phyloP scores from a whole-genome alignment of 768 basidiomycete species.

The Cystobasidiopsis lactophilus region DNA sequence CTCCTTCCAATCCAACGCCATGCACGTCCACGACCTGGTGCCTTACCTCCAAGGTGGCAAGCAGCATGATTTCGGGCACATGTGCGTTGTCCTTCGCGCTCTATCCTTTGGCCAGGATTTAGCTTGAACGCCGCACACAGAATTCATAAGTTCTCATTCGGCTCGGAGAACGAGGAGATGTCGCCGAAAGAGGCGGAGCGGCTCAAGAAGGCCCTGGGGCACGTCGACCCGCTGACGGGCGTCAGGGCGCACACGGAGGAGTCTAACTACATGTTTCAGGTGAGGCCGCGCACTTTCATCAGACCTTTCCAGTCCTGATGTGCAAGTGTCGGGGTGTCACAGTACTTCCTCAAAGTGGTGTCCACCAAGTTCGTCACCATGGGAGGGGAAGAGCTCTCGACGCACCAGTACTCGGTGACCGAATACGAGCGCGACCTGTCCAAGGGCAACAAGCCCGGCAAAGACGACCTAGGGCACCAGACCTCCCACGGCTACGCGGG shows the following conservation, averaged over 20 bases:
- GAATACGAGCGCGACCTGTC: constrained; percentile 87
- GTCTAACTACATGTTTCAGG: constrained; percentile 72
- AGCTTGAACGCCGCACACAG: background rate
- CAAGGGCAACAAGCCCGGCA: constrained; percentile 24
- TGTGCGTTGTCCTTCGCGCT: no score
- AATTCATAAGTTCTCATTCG: constrained; percentile 60
- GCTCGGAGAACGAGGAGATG: constrained; percentile 26
- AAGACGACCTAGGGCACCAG: constrained; percentile 26
- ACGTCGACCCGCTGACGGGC: constrained; percentile 53
- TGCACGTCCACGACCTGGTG: constrained; percentile 67
- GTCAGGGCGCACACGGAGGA: constrained; percentile 41
- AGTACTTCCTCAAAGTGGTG: constrained; percentile 97
- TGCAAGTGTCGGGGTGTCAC: constrained; percentile 14
- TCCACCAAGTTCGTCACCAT: constrained; percentile 81
- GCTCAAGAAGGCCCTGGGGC: constrained; percentile 40
- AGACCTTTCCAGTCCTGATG: background rate
- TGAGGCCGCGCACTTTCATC: constrained; percentile 10
- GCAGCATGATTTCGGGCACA: constrained; percentile 84
- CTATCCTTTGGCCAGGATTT: background rate
- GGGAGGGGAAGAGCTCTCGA: constrained; percentile 54
- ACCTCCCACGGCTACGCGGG: constrained; percentile 53
- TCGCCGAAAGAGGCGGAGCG: constrained; percentile 18
- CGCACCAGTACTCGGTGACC: constrained; percentile 87
- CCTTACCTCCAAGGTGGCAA: constrained; percentile 77
- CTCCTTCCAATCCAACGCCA: constrained; percentile 69